Percentiles rank a stretch among this genome's conserved stretches.
These are phyloP conservation scores for Fragilaria radians DNA, from an alignment of 108 stramenopile genomes.

Conservation along the genomic window DNA sequence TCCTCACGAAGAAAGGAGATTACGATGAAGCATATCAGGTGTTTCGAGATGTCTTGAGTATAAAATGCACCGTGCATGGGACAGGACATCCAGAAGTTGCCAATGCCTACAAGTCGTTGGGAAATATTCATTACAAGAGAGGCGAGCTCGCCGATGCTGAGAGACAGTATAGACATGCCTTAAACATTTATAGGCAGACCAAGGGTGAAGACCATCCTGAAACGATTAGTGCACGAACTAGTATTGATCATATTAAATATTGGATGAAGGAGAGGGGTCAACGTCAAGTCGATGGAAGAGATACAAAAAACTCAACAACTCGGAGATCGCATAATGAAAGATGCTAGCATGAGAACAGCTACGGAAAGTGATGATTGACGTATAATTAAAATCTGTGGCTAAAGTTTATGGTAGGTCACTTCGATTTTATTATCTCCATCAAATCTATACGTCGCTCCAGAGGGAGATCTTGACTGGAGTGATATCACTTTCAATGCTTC, in stretches of 20 bases:
- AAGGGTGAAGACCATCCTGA: slow-evolving; percentile 59
- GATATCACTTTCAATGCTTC: too few relatives aligned
- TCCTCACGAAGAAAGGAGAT: slow-evolving; percentile 62
- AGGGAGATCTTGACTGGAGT: too few relatives aligned
- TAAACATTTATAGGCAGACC: slow-evolving; percentile 56
- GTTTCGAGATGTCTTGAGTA: slow-evolving; percentile 66
- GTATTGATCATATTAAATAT: slow-evolving; percentile 50
- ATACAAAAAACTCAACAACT: not conserved
- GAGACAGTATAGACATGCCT: slow-evolving; percentile 63
- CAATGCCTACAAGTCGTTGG: slow-evolving; percentile 66
- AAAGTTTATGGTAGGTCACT: too few relatives aligned
- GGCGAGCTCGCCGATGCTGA: slow-evolving; percentile 68
- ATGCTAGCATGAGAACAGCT: too few relatives aligned
- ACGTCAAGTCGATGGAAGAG: slow-evolving; percentile 5
- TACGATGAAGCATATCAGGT: slow-evolving; percentile 59
- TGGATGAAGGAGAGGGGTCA: slow-evolving; percentile 55
- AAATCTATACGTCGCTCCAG: too few relatives aligned
- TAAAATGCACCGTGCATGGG: slow-evolving; percentile 60
- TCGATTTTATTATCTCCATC: too few relatives aligned
- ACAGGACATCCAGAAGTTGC: slow-evolving; percentile 70
- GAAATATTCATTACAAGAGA: slow-evolving; percentile 82
- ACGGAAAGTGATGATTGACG: too few relatives aligned
- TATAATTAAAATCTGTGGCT: too few relatives aligned
- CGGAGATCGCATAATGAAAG: not conserved
- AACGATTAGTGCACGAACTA: slow-evolving; percentile 42